These are phyloP conservation scores for Leishmania lainsoni DNA, from an alignment of 208 protist species.

Conservation along the genomic window DNA sequence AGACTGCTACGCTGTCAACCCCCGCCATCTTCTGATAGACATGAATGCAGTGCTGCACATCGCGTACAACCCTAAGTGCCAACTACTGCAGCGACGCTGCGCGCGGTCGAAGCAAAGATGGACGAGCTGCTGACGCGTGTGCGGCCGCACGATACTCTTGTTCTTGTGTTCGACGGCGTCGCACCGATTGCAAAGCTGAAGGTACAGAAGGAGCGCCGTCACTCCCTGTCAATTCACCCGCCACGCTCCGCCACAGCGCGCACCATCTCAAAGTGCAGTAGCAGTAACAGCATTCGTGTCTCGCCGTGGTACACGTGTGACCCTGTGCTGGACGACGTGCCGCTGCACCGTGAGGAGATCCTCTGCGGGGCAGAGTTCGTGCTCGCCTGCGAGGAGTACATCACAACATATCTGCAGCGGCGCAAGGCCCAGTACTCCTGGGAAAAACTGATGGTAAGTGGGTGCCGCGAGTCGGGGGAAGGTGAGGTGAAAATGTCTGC, in stretches of 20 bases:
- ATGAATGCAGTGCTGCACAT: conserved; percentile 86
- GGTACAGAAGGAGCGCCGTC: conserved; percentile 70
- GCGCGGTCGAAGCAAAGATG: conserved; percentile 37
- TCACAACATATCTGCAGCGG: conserved; percentile 16
- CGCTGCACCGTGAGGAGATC: conserved; percentile 66
- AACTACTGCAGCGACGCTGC: conserved; percentile 43
- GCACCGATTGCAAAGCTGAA: conserved; percentile 72
- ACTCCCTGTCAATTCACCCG: conserved; percentile 16
- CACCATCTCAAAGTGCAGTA: not conserved
- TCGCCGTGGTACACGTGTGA: conserved; percentile 55
- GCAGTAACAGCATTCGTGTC: conserved; percentile 1
- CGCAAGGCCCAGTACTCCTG: conserved; percentile 21
- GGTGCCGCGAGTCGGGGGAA: conserved; percentile 65
- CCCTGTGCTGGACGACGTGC: conserved; percentile 36
- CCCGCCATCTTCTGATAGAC: conserved; percentile 77
- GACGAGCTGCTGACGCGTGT: conserved; percentile 41
- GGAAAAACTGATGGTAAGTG: conserved; percentile 33
- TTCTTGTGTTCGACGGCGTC: conserved; percentile 79
- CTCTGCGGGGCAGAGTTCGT: conserved; percentile 75
- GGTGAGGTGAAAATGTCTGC: conserved; percentile 86
- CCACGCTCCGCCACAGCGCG: conserved; percentile 5
- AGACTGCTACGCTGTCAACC: conserved; percentile 33
- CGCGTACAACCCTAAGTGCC: conserved; percentile 33
- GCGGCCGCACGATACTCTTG: conserved; percentile 46
- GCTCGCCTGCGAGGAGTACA: conserved; percentile 62